Evolutionary conservation across 345 rosid species (phyloP).

Genomic region (Aquilaria sinensis): DNA sequence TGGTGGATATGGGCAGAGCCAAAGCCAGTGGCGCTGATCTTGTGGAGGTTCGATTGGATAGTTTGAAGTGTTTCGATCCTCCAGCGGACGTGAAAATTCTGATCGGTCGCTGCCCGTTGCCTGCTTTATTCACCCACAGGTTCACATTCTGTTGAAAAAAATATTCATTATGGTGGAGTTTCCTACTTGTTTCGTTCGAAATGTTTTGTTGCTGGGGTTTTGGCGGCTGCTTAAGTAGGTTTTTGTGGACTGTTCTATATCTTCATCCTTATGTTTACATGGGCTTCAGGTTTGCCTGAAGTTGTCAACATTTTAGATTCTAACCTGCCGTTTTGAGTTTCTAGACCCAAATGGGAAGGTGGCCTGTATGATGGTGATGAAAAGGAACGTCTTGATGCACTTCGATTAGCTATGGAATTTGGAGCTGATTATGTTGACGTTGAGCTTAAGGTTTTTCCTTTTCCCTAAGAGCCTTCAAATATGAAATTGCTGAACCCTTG

Average conservation of each 20-base stretch:
- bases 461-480: not conserved
- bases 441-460: conserved; percentile 73
- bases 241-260: too few species aligned
- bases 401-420: conserved; percentile 75
- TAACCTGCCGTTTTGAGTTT: conserved; percentile 13
- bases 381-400: conserved; percentile 48
- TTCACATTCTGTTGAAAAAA: conserved; percentile 8
- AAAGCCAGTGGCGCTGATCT: conserved; percentile 69
- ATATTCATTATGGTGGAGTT: too few species aligned
- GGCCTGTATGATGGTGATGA: conserved; percentile 92
- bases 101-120: conserved; percentile 54
- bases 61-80: conserved; percentile 46
- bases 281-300: too few species aligned
- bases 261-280: too few species aligned
- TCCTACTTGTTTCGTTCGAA: too few species aligned
- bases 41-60: conserved; percentile 81
- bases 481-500: too few species aligned
- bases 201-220: too few species aligned
- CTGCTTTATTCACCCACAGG: conserved; percentile 92
- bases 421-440: conserved; percentile 96
- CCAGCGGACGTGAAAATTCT: conserved; percentile 37
- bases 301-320: conserved; percentile 3
- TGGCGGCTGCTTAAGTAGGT: too few species aligned
- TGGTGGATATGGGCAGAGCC: conserved; percentile 39
- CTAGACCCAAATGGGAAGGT: conserved; percentile 94